Percentiles rank a stretch among this genome's conserved stretches.
Conservation (phyloP, 163 green algal species). For the Chlorella variabilis region DNA sequence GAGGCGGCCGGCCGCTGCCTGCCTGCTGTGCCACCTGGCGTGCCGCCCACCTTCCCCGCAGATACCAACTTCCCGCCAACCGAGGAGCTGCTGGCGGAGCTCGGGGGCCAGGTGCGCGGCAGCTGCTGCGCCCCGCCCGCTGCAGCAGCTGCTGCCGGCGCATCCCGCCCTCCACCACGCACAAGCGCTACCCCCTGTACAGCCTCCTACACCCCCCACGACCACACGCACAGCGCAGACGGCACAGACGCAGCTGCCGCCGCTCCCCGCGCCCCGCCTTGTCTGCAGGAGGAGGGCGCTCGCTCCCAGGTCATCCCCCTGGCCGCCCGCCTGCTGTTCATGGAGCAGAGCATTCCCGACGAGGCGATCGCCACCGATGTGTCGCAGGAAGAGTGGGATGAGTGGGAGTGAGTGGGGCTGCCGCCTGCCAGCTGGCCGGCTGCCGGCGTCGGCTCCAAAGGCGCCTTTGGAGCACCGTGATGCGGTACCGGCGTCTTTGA, state of each 20-base stretch:
- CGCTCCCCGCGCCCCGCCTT: too few species aligned
- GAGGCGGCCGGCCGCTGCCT: too few species aligned
- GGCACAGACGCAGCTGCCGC: too few species aligned
- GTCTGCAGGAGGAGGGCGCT: slow-evolving; percentile 14
- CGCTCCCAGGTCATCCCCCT: not conserved
- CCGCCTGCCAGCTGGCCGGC: not conserved
- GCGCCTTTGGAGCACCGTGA: not conserved
- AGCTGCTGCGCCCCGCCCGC: not conserved
- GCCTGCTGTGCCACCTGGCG: too few species aligned
- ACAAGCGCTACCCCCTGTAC: too few species aligned
- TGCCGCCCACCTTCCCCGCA: too few species aligned
- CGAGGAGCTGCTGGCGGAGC: not conserved
- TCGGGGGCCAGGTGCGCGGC: not conserved
- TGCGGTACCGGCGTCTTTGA: too few species aligned
- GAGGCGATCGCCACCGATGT: not conserved
- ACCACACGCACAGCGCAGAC: too few species aligned
- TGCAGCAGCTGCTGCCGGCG: not conserved
- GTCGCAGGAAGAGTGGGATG: not conserved
- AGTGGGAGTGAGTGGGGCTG: slow-evolving; percentile 41
- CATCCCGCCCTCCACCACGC: too few species aligned
- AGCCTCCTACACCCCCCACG: too few species aligned
- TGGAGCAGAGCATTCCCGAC: slow-evolving; percentile 34
- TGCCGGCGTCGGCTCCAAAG: not conserved
- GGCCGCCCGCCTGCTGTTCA: slow-evolving; percentile 16
- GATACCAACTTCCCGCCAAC: slow-evolving; percentile 3